Evolutionary conservation across 345 rosid genomes (phyloP).

Genomic region (Lumnitzera racemosa): DNA sequence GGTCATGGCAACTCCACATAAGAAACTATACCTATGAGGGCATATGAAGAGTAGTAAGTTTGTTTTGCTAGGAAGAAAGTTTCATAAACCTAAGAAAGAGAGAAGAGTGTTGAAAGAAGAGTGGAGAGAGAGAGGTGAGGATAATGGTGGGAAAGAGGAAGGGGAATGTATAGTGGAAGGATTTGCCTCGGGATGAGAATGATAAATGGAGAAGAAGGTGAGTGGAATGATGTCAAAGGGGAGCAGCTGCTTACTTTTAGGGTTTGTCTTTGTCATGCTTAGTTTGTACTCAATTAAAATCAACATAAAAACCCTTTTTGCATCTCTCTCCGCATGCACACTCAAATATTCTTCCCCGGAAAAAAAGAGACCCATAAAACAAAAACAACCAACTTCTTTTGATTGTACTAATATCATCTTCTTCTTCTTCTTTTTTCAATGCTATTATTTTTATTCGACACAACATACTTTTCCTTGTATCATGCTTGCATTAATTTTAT

Average conservation of each 20-base stretch:
- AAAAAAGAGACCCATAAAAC: slow-evolving; percentile 3
- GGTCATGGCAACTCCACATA: no score
- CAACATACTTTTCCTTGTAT: slow-evolving; percentile 4
- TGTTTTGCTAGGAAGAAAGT: background rate
- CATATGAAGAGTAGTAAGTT: no score
- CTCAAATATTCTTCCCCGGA: slow-evolving; percentile 15
- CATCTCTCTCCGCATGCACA: slow-evolving; percentile 14
- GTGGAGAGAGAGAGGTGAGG: slow-evolving; percentile 9
- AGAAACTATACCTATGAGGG: no score
- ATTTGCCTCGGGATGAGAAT: slow-evolving; percentile 61
- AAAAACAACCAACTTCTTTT: slow-evolving; percentile 6
- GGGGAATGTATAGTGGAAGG: slow-evolving; percentile 8
- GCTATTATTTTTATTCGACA: background rate
- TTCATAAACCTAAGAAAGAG: background rate
- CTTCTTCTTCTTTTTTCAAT: background rate
- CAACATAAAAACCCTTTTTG: background rate
- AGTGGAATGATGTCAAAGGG: slow-evolving; percentile 60
- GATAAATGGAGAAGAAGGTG: slow-evolving; percentile 34
- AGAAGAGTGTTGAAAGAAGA: no score
- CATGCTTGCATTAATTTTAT: slow-evolving; percentile 9
- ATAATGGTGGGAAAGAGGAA: slow-evolving; percentile 17
- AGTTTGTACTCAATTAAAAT: slow-evolving; percentile 7
- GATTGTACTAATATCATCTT: slow-evolving; percentile 6
- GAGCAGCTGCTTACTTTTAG: slow-evolving; percentile 35
- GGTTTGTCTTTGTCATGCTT: slow-evolving; percentile 26